Conservation (phyloP, 768 basidiomycete genomes). For the Hygrophorus russula region DNA sequence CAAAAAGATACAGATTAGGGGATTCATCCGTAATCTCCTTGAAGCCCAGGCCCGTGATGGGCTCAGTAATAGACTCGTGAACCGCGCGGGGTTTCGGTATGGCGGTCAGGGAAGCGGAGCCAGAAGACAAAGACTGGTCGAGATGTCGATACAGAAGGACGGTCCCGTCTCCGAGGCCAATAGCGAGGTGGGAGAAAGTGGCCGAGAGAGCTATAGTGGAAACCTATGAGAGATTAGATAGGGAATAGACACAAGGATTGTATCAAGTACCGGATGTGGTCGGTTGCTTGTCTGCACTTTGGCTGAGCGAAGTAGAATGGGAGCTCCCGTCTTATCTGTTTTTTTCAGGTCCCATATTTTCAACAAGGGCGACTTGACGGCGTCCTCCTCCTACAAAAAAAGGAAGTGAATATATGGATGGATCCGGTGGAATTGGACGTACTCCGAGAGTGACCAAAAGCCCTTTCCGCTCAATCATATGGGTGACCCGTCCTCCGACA, state of each 20-base stretch:
- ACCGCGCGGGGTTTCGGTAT: slow-evolving; percentile 82
- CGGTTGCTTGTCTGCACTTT: slow-evolving; percentile 68
- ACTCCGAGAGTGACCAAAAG: slow-evolving; percentile 87
- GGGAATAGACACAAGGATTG: neutral
- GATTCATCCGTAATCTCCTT: slow-evolving; percentile 42
- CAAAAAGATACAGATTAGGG: slow-evolving; percentile 56
- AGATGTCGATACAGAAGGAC: slow-evolving; percentile 87
- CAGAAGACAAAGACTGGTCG: slow-evolving; percentile 74
- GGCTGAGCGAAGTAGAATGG: slow-evolving; percentile 57
- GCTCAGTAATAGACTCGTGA: slow-evolving; percentile 77
- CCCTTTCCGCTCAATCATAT: slow-evolving; percentile 74
- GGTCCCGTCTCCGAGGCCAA: slow-evolving; percentile 92
- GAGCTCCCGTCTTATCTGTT: slow-evolving; percentile 49
- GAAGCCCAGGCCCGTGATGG: slow-evolving; percentile 90
- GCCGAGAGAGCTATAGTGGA: slow-evolving; percentile 72
- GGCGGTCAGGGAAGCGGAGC: slow-evolving; percentile 49
- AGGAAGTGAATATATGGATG: slow-evolving; percentile 4
- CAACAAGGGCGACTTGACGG: slow-evolving; percentile 52
- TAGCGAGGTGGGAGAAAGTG: slow-evolving; percentile 72
- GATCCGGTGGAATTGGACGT: slow-evolving; percentile 18
- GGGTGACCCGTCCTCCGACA: slow-evolving; percentile 68
- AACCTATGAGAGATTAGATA: slow-evolving; percentile 31
- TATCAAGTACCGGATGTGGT: slow-evolving; percentile 57
- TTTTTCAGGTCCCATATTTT: slow-evolving; percentile 86
- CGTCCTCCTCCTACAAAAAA: slow-evolving; percentile 58